phyloP scores from a whole-genome alignment of 148 eudicot genomes.

The Suaeda aralocaspica region DNA sequence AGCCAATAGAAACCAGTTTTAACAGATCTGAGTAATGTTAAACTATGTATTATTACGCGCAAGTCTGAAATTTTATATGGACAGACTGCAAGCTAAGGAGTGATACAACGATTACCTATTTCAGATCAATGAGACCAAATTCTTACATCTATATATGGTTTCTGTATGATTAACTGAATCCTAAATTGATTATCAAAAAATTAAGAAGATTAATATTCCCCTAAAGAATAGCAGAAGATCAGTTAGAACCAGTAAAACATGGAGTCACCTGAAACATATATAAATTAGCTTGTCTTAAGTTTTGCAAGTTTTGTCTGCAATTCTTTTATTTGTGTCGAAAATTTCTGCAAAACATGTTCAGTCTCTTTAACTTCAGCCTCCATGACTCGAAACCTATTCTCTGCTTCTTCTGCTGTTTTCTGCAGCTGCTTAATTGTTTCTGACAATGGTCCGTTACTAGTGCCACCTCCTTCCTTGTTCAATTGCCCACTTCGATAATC shows the following conservation, averaged over 20 bases:
- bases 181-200: not conserved
- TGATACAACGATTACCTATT: not conserved
- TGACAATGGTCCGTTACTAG: conserved; percentile 3
- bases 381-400: conserved; percentile 31
- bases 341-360: conserved; percentile 39
- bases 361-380: conserved; percentile 42
- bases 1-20: not conserved
- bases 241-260: not conserved
- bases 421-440: conserved; percentile 36
- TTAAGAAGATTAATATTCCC: not conserved
- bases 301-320: conserved; percentile 21
- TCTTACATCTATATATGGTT: not conserved
- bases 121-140: not conserved
- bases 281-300: not conserved
- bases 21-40: not conserved
- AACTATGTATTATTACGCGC: not conserved
- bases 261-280: not conserved
- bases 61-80: not conserved
- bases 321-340: conserved; percentile 33
- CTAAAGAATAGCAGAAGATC: not conserved
- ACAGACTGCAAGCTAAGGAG: not conserved
- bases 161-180: not conserved
- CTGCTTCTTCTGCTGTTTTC: conserved; percentile 32
- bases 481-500: not conserved
- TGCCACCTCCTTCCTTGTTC: not conserved